phyloP scores from a whole-genome alignment of 352 stramenopile species.

The Pythium biforme region DNA sequence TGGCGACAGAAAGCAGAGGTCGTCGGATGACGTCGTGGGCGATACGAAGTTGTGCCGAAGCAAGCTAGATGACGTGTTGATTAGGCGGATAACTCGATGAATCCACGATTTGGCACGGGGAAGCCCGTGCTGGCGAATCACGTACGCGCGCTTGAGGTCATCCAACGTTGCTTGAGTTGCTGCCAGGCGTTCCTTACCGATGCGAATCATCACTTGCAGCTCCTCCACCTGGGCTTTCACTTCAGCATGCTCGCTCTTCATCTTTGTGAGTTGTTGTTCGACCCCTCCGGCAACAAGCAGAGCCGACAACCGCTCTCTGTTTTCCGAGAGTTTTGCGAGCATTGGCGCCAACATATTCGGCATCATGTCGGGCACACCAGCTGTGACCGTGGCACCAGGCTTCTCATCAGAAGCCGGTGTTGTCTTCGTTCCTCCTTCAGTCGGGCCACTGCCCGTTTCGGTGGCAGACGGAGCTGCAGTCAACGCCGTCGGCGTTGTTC shows the following conservation, averaged over 20 bases:
- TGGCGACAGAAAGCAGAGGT: conserved; percentile 42
- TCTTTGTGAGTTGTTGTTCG: conserved; percentile 67
- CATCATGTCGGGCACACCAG: conserved; percentile 27
- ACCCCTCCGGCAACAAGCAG: conserved; percentile 64
- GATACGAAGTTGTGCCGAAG: conserved; percentile 30
- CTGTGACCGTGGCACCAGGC: background rate
- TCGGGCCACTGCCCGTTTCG: background rate
- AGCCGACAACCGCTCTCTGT: conserved; percentile 55
- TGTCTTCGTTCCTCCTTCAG: background rate
- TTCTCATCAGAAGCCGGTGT: background rate
- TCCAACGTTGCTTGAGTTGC: conserved; percentile 51
- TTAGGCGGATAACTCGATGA: conserved; percentile 40
- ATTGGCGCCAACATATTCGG: conserved; percentile 35
- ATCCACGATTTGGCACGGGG: conserved; percentile 62
- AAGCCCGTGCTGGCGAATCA: conserved; percentile 62
- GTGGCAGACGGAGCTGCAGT: conserved; percentile 8
- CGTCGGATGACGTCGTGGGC: background rate
- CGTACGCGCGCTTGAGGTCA: conserved; percentile 59
- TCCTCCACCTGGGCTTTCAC: conserved; percentile 68
- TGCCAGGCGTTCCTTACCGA: conserved; percentile 61
- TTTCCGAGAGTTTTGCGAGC: conserved; percentile 33
- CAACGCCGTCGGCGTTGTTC: conserved; percentile 5
- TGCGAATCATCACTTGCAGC: conserved; percentile 57
- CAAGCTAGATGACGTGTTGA: conserved; percentile 50
- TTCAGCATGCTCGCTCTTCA: conserved; percentile 70